phyloP scores from a whole-genome alignment of 192 early-diverging fungal species.

The Umbelopsis vinacea region DNA sequence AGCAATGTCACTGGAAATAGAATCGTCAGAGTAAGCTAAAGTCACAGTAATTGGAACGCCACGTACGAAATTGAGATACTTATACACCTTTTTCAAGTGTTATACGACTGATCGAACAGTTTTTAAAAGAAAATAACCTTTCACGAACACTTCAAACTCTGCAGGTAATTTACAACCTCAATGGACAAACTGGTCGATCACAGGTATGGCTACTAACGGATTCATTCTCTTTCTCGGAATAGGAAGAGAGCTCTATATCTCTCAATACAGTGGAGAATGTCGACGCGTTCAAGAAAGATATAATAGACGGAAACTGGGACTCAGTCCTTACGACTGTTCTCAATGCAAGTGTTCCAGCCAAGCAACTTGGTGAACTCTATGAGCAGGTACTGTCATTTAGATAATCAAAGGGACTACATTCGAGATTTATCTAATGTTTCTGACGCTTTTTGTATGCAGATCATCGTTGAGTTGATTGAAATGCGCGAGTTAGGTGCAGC shows the following conservation, averaged over 20 bases:
- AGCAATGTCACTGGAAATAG: constrained; percentile 53
- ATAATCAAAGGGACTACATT: too few relatives aligned
- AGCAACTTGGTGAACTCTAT: constrained; percentile 83
- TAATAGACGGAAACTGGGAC: constrained; percentile 87
- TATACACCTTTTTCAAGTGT: constrained; percentile 54
- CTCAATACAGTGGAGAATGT: constrained; percentile 89
- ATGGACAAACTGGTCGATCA: neutral
- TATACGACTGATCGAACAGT: constrained; percentile 91
- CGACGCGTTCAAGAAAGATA: constrained; percentile 71
- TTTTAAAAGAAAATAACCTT: constrained; percentile 91
- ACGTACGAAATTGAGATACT: neutral
- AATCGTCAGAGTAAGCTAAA: constrained; percentile 57
- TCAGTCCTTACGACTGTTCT: constrained; percentile 74
- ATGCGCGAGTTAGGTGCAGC: constrained; percentile 82
- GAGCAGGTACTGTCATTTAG: constrained; percentile 66
- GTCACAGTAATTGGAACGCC: neutral
- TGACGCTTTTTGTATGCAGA: constrained; percentile 42
- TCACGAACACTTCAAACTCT: constrained; percentile 74
- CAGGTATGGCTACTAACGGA: neutral
- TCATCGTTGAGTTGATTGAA: constrained; percentile 88
- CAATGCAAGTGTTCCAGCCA: constrained; percentile 66
- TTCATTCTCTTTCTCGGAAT: neutral
- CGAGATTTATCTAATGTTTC: neutral
- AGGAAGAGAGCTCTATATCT: constrained; percentile 77
- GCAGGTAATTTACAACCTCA: constrained; percentile 53